Percentiles rank a stretch among this genome's conserved stretches.
Evolutionary conservation across 495 filamentous ascomycete species (phyloP).

Genomic region (Trichoderma erinaceum): DNA sequence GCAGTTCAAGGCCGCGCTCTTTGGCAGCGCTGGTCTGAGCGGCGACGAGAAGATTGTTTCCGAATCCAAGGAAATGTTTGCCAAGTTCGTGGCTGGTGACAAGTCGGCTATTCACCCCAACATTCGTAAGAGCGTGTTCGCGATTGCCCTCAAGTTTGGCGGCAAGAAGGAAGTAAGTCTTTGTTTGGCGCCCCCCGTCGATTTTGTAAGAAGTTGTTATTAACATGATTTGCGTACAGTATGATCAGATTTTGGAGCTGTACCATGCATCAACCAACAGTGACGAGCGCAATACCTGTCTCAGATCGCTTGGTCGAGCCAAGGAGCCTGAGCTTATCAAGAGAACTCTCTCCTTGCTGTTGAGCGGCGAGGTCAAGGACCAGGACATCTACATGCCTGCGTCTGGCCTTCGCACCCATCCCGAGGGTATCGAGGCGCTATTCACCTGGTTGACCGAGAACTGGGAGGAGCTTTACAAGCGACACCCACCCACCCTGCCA

Average conservation of each 20-base stretch:
- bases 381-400: conserved; percentile 84
- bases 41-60: conserved; percentile 59
- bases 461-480: conserved; percentile 63
- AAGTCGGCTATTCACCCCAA: conserved; percentile 18
- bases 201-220: conserved; percentile 55
- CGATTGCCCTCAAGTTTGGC: conserved; percentile 70
- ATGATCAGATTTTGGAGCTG: conserved; percentile 62
- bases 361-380: conserved; percentile 36
- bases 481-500: conserved; percentile 71
- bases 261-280: conserved; percentile 75
- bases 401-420: conserved; percentile 63
- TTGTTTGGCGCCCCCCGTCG: conserved; percentile 66
- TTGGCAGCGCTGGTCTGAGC: conserved; percentile 64
- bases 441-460: conserved; percentile 81
- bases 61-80: conserved; percentile 1
- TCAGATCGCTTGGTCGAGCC: conserved; percentile 69
- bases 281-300: conserved; percentile 78
- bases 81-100: neutral
- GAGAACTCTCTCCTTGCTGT: conserved; percentile 63
- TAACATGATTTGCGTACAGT: conserved; percentile 57
- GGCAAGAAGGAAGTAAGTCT: conserved; percentile 60
- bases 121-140: conserved; percentile 44
- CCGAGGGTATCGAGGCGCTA: conserved; percentile 59
- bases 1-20: conserved; percentile 73
- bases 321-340: conserved; percentile 61